Conservation (phyloP, 768 basidiomycete genomes). For the Boletus rubescentipes region DNA sequence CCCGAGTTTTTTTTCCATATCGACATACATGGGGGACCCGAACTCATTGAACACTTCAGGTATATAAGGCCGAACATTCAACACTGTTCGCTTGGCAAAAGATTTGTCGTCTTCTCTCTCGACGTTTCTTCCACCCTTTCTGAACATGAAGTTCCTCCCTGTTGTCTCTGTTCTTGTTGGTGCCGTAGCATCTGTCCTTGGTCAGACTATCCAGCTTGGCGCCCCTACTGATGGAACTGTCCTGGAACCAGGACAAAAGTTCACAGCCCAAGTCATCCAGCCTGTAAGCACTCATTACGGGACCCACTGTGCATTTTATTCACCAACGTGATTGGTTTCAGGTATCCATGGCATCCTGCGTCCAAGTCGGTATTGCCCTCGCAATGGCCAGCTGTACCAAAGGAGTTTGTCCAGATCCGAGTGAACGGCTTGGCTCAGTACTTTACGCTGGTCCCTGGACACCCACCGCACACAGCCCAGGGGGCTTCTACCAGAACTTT, state of each 20-base stretch:
- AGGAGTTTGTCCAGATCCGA: slow-evolving; percentile 25
- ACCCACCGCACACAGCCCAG: slow-evolving; percentile 15
- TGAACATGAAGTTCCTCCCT: slow-evolving; percentile 19
- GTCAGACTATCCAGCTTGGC: slow-evolving; percentile 31
- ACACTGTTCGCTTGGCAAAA: too few species aligned
- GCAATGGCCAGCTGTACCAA: slow-evolving; percentile 20
- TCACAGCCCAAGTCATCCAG: slow-evolving; percentile 18
- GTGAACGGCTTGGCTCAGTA: slow-evolving; percentile 19
- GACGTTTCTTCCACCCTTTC: neutral
- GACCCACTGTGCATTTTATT: neutral
- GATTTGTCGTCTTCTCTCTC: neutral
- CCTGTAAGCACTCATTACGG: slow-evolving; percentile 18
- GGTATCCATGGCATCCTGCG: slow-evolving; percentile 17
- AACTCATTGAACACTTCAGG: neutral
- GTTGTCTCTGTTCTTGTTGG: neutral
- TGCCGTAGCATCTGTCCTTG: slow-evolving; percentile 11
- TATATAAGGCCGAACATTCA: slow-evolving; percentile 3
- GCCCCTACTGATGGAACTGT: slow-evolving; percentile 20
- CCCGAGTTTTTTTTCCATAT: too few species aligned
- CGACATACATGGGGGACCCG: too few species aligned
- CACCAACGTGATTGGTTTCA: neutral
- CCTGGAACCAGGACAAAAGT: slow-evolving; percentile 15
- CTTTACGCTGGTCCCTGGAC: slow-evolving; percentile 32
- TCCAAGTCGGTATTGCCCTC: slow-evolving; percentile 35
- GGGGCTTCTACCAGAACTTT: slow-evolving; percentile 32